Percentiles rank a stretch among this genome's conserved stretches.
phyloP scores from a whole-genome alignment of 1,284 basidiomycete genomes.

The Anthracocystis walkeri region DNA sequence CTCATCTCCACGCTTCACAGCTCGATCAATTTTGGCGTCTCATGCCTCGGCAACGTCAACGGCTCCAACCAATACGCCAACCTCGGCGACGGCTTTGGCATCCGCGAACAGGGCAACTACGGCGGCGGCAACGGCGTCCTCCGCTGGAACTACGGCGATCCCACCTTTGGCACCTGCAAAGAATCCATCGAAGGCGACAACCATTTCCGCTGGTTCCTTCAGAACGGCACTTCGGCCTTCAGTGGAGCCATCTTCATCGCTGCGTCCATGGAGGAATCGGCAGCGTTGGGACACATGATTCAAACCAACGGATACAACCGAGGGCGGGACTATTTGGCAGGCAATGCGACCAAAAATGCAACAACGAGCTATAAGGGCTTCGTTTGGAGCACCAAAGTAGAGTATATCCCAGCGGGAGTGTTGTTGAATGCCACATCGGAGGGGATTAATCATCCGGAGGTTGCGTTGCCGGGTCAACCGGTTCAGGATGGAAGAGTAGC shows the following conservation, averaged over 20 bases:
- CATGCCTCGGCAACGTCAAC: slow-evolving; percentile 65
- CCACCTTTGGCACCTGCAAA: slow-evolving; percentile 57
- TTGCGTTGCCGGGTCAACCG: slow-evolving; percentile 75
- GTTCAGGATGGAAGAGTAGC: slow-evolving; percentile 88
- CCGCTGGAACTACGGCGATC: slow-evolving; percentile 62
- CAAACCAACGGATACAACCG: slow-evolving; percentile 60
- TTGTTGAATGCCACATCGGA: slow-evolving; percentile 68
- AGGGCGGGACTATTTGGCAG: slow-evolving; percentile 78
- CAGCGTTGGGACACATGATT: slow-evolving; percentile 52
- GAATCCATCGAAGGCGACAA: slow-evolving; percentile 89
- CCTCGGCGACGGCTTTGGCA: slow-evolving; percentile 56
- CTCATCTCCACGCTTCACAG: slow-evolving; percentile 15
- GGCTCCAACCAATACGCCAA: slow-evolving; percentile 59
- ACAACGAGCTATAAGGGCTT: slow-evolving; percentile 50
- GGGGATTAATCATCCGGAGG: slow-evolving; percentile 78
- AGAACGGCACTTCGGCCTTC: slow-evolving; percentile 77
- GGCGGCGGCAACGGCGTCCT: slow-evolving; percentile 60
- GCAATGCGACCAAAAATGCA: slow-evolving; percentile 62
- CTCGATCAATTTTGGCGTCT: slow-evolving; percentile 67
- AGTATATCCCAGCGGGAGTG: slow-evolving; percentile 62
- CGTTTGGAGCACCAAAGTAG: slow-evolving; percentile 57
- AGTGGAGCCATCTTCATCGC: slow-evolving; percentile 88
- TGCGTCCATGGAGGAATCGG: slow-evolving; percentile 57
- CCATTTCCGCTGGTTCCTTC: slow-evolving; percentile 90
- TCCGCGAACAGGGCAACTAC: slow-evolving; percentile 55